Percentiles rank a stretch among this genome's conserved stretches.
These are phyloP conservation scores for Paraphoma chrysanthemicola DNA, from an alignment of 2,329 filamentous ascomycete species.

Conservation along the genomic window DNA sequence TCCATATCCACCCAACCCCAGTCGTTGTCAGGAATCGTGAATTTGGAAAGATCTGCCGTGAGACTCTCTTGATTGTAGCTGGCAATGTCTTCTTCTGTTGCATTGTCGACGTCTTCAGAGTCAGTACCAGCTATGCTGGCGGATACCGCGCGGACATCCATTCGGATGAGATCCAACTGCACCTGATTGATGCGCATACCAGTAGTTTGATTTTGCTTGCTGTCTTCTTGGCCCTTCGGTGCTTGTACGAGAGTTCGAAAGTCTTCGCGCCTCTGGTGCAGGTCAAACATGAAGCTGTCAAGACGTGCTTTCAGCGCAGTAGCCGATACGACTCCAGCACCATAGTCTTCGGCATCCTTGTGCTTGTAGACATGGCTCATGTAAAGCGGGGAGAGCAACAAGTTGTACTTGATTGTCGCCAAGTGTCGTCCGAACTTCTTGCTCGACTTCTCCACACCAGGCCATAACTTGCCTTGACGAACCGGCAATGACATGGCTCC, in stretches of 20 bases:
- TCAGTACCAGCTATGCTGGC: constrained; percentile 85
- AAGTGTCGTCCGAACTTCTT: constrained; percentile 98
- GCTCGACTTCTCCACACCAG: constrained; percentile 91
- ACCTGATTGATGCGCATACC: constrained; percentile 96
- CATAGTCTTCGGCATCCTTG: constrained; percentile 89
- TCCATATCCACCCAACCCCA: constrained; percentile 99
- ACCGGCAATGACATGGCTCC: constrained; percentile 94
- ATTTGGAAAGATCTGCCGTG: constrained; percentile 74
- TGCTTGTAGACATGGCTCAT: constrained; percentile 98
- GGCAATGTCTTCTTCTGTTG: constrained; percentile 68
- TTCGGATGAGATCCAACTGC: constrained; percentile 88
- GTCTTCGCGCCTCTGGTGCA: constrained; percentile 92
- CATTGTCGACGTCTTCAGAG: constrained; percentile 73
- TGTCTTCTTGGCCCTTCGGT: constrained; percentile 59
- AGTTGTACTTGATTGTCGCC: constrained; percentile 97
- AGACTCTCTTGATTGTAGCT: constrained; percentile 60
- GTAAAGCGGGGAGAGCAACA: constrained; percentile 90
- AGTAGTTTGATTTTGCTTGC: constrained; percentile 80
- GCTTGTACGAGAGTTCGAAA: constrained; percentile 83
- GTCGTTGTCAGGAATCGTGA: constrained; percentile 95
- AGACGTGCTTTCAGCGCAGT: constrained; percentile 96
- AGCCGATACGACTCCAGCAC: constrained; percentile 79
- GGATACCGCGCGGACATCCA: constrained; percentile 91
- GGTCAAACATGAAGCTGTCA: constrained; percentile 95
- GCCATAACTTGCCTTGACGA: constrained; percentile 89